Evolutionary conservation across 2,329 filamentous ascomycete species (phyloP), one percentile per base, ranked within the genome.

Genomic region (Bertia moriformis): DNA sequence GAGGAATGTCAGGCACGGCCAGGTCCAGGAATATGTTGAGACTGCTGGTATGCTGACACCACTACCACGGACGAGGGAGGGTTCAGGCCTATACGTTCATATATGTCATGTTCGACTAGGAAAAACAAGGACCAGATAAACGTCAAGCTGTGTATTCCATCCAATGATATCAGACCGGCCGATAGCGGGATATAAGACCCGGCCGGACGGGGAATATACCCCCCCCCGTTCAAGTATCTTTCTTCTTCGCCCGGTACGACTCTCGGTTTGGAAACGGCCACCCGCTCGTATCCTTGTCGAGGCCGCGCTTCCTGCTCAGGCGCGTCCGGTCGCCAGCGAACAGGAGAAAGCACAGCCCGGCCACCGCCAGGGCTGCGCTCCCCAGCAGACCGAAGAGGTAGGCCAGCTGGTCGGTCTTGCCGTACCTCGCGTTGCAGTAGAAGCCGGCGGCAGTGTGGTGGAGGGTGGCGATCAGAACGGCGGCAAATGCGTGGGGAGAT

Each of bases 371-470:
- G 24, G 60, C 47, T 4, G 65, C 63, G 46, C 68, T 78, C 15
- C 68, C 73, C 2, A 69, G 48, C 45, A 73, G 67, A 0, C 75
- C 81, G 4, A 83, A 53, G 1, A 69, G 58, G 51, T 78, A 83
- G 0, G 67, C 71, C 10, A 69, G 62, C 49, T 75, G 67, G 4
- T 65, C 62, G 54, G 60, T 62, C 39, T 62, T 58, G n/a, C 67
- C 65, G 59, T 77, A 84, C 53, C 76, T 70, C 38, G 67, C 66
- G 58, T 88, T 91, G 50, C 72, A 67, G 55, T 83, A 80, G 45
- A 78, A 74, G 14, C 76, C 76, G 3, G 66, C 64, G 0, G 65
- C 49, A 14, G 65, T 60, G 55, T 89, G 83, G 61, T 83, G 83
- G 3, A 74, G 44, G 0, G 73, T 71, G 1, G 81, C 81, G 13